Evolutionary conservation across 192 early-diverging fungal species (phyloP).

Genomic region (Chytriomyces sp.): DNA sequence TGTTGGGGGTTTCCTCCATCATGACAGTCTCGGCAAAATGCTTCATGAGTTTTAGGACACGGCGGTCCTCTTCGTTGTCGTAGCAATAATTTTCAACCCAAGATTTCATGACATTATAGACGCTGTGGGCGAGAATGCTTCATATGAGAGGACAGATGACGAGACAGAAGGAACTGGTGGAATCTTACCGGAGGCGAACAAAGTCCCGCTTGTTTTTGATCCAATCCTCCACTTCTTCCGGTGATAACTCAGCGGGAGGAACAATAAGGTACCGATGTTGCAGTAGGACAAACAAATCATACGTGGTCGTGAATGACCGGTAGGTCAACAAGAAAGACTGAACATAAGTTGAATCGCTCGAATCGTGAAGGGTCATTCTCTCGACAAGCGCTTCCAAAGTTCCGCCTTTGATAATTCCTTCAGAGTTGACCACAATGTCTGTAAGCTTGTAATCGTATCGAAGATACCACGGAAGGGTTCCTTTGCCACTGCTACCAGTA

Average conservation of each 20-base stretch:
- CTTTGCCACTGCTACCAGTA: constrained; percentile 7
- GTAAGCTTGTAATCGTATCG: constrained; percentile 55
- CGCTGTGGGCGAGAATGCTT: constrained; percentile 44
- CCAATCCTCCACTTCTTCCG: constrained; percentile 76
- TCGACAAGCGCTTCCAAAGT: constrained; percentile 72
- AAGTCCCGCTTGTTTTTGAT: constrained; percentile 82
- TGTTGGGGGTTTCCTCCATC: constrained; percentile 31
- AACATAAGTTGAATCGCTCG: constrained; percentile 75
- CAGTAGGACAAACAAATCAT: constrained; percentile 74
- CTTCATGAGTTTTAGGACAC: constrained; percentile 65
- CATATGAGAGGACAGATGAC: constrained; percentile 7
- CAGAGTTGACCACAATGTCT: constrained; percentile 65
- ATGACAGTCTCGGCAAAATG: constrained; percentile 77
- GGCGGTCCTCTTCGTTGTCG: constrained; percentile 73
- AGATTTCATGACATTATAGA: constrained; percentile 92
- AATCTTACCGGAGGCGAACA: constrained; percentile 70
- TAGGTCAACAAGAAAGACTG: constrained; percentile 92
- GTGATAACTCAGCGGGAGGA: constrained; percentile 67
- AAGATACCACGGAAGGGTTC: constrained; percentile 50
- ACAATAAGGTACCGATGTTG: constrained; percentile 76
- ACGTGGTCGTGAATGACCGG: constrained; percentile 84
- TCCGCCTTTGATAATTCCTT: constrained; percentile 74
- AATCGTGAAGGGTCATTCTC: constrained; percentile 71
- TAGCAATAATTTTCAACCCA: constrained; percentile 93
- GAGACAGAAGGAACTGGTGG: not conserved